phyloP scores from a whole-genome alignment of 768 basidiomycete genomes.

The Pleurotus ostreatus region DNA sequence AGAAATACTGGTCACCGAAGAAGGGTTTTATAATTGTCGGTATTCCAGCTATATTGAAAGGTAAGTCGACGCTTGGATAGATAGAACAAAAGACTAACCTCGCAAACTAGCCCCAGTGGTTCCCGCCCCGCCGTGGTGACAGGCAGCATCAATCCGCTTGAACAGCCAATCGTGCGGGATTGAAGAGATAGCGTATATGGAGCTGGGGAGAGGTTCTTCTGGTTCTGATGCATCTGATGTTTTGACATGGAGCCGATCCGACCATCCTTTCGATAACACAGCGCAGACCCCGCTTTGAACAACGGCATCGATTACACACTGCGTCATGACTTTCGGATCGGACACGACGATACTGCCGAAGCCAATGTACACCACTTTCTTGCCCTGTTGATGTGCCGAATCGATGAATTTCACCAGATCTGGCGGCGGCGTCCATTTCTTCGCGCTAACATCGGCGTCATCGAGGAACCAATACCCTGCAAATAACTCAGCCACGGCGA shows the following conservation, averaged over 20 bases:
- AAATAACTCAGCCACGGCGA: background rate
- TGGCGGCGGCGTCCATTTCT: constrained; percentile 85
- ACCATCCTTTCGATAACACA: constrained; percentile 98
- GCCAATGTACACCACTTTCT: constrained; percentile 96
- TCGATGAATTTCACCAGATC: constrained; percentile 83
- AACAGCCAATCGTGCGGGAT: constrained; percentile 98
- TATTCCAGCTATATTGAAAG: constrained; percentile 60
- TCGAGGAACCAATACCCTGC: constrained; percentile 97
- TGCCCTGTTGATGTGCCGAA: constrained; percentile 63
- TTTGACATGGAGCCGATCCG: constrained; percentile 79
- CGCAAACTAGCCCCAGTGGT: constrained; percentile 93
- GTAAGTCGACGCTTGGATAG: background rate
- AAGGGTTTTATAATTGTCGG: constrained; percentile 97
- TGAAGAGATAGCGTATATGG: constrained; percentile 82
- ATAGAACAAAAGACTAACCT: constrained; percentile 45
- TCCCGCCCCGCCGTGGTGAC: constrained; percentile 97
- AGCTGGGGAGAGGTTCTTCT: constrained; percentile 67
- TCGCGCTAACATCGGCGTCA: constrained; percentile 82
- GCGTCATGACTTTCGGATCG: constrained; percentile 90
- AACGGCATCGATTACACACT: constrained; percentile 86
- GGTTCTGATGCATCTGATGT: constrained; percentile 52
- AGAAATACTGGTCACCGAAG: constrained; percentile 98
- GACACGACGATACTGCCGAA: constrained; percentile 98
- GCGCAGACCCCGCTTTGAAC: constrained; percentile 83
- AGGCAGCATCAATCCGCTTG: constrained; percentile 89